A percentile compares a stretch with the other conserved stretches of the same genome.
These are phyloP conservation scores for Venturia carpophila DNA, from an alignment of 2,329 filamentous ascomycete species.

Conservation along the genomic window DNA sequence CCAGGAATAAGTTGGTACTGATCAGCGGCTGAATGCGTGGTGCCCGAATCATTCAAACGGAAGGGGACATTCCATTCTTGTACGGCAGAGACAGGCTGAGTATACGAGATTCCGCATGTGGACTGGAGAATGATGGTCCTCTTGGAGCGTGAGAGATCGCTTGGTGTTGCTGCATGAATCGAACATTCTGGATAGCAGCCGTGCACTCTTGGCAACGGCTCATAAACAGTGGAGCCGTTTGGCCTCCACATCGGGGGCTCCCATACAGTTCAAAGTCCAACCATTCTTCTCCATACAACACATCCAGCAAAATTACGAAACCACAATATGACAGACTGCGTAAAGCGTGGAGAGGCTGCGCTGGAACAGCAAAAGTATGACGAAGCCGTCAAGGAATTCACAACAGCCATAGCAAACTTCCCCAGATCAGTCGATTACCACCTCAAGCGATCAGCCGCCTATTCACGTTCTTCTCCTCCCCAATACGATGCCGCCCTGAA, in stretches of 20 bases:
- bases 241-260: background rate
- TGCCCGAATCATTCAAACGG: too few species aligned
- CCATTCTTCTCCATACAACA: background rate
- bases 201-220: background rate
- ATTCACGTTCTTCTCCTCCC: slow-evolving; percentile 52
- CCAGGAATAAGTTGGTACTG: too few species aligned
- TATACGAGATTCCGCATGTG: background rate
- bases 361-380: slow-evolving; percentile 56
- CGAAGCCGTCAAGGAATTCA: slow-evolving; percentile 60
- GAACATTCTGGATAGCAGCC: background rate
- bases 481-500: slow-evolving; percentile 39
- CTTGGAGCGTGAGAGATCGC: background rate
- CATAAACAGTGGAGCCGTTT: slow-evolving; percentile 7
- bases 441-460: slow-evolving; percentile 71
- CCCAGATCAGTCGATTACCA: slow-evolving; percentile 69
- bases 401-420: slow-evolving; percentile 53
- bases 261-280: background rate
- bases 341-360: slow-evolving; percentile 51
- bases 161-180: background rate
- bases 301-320: background rate
- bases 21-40: too few species aligned
- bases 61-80: background rate
- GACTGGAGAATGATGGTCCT: background rate
- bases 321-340: slow-evolving; percentile 40
- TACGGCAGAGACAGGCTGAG: background rate